phyloP scores from a whole-genome alignment of 1,139 yeast genomes.

The Taiozyma sp. region DNA sequence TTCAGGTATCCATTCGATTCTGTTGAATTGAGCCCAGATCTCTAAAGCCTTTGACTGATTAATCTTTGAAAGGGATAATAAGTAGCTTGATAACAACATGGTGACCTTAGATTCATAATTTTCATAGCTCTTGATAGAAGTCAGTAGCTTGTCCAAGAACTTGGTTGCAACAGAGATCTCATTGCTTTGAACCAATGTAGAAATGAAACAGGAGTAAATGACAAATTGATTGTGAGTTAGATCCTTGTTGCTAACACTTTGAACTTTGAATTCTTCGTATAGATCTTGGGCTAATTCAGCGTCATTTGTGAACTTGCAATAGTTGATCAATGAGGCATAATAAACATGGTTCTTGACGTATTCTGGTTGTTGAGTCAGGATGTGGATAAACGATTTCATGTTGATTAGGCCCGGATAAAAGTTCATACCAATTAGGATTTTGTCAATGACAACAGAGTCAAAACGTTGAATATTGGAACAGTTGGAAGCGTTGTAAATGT shows the following conservation, averaged over 20 bases:
- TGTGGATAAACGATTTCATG: slow-evolving; percentile 20
- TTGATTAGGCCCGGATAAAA: slow-evolving; percentile 30
- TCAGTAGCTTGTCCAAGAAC: slow-evolving; percentile 42
- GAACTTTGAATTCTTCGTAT: slow-evolving; percentile 30
- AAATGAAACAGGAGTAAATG: slow-evolving; percentile 47
- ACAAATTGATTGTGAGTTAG: slow-evolving; percentile 34
- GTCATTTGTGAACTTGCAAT: slow-evolving; percentile 31
- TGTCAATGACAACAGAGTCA: slow-evolving; percentile 26
- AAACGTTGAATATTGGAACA: slow-evolving; percentile 30
- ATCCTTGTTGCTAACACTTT: slow-evolving; percentile 13
- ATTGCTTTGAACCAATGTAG: slow-evolving; percentile 46
- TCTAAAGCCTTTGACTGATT: slow-evolving; percentile 29
- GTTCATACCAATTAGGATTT: slow-evolving; percentile 31
- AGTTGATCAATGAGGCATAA: slow-evolving; percentile 28
- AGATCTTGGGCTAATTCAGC: slow-evolving; percentile 25
- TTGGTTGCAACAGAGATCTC: slow-evolving; percentile 48
- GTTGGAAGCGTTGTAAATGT: slow-evolving; percentile 47
- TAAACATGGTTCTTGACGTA: slow-evolving; percentile 26
- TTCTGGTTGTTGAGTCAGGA: slow-evolving; percentile 23
- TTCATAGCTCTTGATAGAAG: slow-evolving; percentile 28
- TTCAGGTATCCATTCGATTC: slow-evolving; percentile 34
- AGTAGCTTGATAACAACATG: slow-evolving; percentile 28
- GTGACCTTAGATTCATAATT: slow-evolving; percentile 27
- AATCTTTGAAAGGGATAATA: slow-evolving; percentile 28
- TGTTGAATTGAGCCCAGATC: slow-evolving; percentile 30